Evolutionary conservation across 257 asterid species (phyloP).

Genomic region (Misopates orontium): DNA sequence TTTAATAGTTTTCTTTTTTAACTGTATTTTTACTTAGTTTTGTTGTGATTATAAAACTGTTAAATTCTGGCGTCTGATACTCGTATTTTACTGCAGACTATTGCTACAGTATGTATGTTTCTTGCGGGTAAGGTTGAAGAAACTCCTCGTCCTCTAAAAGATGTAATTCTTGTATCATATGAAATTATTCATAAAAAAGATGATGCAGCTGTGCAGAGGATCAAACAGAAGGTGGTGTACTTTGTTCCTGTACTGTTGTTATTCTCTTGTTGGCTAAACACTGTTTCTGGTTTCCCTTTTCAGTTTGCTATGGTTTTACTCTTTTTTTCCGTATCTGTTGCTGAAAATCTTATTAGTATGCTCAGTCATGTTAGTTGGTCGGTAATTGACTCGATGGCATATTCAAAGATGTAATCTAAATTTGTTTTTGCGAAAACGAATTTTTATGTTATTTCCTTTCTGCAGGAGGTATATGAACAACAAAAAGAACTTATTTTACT

Average conservation of each 20-base stretch:
- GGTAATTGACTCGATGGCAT: no score
- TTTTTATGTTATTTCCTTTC: constrained; percentile 7
- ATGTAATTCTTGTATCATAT: constrained; percentile 86
- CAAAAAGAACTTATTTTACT: constrained; percentile 79
- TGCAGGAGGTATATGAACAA: constrained; percentile 90
- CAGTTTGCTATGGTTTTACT: not conserved
- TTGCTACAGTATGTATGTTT: constrained; percentile 97
- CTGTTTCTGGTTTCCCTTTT: no score
- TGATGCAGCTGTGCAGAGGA: constrained; percentile 70
- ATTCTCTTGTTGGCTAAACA: constrained; percentile 1
- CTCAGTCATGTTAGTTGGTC: not conserved
- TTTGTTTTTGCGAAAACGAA: no score
- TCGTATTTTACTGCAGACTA: constrained; percentile 48
- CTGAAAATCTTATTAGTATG: not conserved
- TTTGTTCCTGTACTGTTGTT: constrained; percentile 19
- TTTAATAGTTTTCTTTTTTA: no score
- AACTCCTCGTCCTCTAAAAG: constrained; percentile 95
- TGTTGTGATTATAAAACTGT: constrained; percentile 14
- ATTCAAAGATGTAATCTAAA: no score
- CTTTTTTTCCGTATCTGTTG: no score
- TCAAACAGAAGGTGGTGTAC: constrained; percentile 80
- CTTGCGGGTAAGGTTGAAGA: constrained; percentile 99
- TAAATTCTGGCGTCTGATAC: constrained; percentile 21
- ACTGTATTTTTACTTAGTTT: no score
- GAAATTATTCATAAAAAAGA: constrained; percentile 87